These are phyloP conservation scores for Coemansia reversa DNA, from an alignment of 192 early-diverging fungal genomes.

Conservation along the genomic window DNA sequence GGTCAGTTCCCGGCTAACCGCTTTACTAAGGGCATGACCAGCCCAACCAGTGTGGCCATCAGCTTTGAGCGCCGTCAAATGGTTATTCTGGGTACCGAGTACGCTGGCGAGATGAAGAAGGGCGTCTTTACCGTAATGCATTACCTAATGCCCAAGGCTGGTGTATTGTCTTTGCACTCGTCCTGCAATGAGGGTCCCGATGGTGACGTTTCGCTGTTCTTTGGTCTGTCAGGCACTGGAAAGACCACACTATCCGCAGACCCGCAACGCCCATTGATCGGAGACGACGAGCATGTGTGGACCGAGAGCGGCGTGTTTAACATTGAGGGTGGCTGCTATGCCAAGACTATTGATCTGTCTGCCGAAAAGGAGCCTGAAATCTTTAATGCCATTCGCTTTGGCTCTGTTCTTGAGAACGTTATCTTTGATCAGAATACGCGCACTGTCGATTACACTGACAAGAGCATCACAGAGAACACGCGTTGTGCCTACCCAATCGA, in stretches of 20 bases:
- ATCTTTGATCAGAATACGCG: conserved; percentile 74
- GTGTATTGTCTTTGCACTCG: conserved; percentile 61
- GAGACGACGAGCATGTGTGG: conserved; percentile 99
- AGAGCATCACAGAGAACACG: conserved; percentile 89
- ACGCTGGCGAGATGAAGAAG: conserved; percentile 99
- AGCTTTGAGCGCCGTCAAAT: conserved; percentile 94
- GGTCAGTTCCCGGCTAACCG: conserved; percentile 93
- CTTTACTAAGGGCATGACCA: conserved; percentile 95
- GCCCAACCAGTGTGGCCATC: conserved; percentile 85
- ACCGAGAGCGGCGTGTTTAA: conserved; percentile 97
- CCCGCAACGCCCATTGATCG: conserved; percentile 88
- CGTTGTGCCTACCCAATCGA: conserved; percentile 96
- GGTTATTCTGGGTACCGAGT: conserved; percentile 97
- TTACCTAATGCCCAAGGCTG: conserved; percentile 93
- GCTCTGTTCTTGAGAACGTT: conserved; percentile 93
- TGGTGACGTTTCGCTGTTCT: conserved; percentile 96
- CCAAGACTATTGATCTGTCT: conserved; percentile 94
- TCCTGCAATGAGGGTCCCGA: conserved; percentile 89
- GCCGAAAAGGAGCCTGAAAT: conserved; percentile 99
- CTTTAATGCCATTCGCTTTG: conserved; percentile 93
- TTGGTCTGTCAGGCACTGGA: conserved; percentile 96
- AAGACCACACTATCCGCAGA: conserved; percentile 98
- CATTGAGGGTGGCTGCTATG: conserved; percentile 99
- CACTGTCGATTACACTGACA: conserved; percentile 79
- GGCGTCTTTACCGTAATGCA: conserved; percentile 99